Conservation (phyloP, 495 filamentous ascomycete species). For the Daldinia concentrica region DNA sequence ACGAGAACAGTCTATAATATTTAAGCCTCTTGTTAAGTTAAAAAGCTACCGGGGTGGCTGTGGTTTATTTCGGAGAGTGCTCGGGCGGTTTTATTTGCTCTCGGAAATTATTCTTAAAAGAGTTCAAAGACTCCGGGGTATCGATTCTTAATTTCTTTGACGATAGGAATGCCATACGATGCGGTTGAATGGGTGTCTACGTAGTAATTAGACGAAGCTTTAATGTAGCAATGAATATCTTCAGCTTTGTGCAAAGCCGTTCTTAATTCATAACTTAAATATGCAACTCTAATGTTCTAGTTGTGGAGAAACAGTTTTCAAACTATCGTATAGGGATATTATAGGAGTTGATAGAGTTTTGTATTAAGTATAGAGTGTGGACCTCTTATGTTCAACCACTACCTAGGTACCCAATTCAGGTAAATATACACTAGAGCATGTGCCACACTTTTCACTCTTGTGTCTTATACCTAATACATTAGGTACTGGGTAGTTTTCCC, state of each 20-base stretch:
- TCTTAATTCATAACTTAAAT: not conserved
- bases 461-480: not conserved
- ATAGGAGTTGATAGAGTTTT: not conserved
- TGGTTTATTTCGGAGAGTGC: not conserved
- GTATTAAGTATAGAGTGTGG: not conserved
- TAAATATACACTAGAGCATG: no score
- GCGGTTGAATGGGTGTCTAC: not conserved
- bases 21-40: not conserved
- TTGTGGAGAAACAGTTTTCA: not conserved
- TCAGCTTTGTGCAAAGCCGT: not conserved
- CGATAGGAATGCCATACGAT: not conserved
- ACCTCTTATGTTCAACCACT: not conserved
- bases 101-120: not conserved
- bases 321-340: not conserved
- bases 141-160: not conserved
- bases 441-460: not conserved
- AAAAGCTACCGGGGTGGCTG: not conserved
- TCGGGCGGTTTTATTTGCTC: not conserved
- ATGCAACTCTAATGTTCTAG: not conserved
- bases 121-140: not conserved
- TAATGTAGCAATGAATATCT: not conserved
- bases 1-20: not conserved
- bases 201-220: not conserved
- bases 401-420: no score
- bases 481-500: no score